A percentile compares a stretch with the other conserved stretches of the same genome.
These are phyloP conservation scores for Spergularia marina DNA, from an alignment of 148 eudicot genomes.

Conservation along the genomic window DNA sequence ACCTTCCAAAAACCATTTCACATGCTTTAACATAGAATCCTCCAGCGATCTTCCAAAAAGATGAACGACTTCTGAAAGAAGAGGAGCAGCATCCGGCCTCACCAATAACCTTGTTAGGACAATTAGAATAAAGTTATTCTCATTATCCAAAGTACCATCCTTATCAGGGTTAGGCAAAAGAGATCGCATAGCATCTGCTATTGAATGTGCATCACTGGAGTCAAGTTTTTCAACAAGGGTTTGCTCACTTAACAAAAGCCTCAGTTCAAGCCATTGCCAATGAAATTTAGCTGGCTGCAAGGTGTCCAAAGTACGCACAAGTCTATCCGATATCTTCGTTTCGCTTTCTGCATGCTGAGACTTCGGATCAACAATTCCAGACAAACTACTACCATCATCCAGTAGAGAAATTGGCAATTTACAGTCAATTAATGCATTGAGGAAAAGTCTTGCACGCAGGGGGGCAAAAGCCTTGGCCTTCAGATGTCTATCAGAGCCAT, in stretches of 20 bases:
- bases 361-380: conserved; percentile 45
- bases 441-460: conserved; percentile 79
- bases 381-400: conserved; percentile 47
- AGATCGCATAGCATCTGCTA: conserved; percentile 70
- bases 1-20: conserved; percentile 85
- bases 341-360: conserved; percentile 49
- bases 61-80: conserved; percentile 82
- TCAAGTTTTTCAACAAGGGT: conserved; percentile 66
- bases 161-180: conserved; percentile 60
- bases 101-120: conserved; percentile 84
- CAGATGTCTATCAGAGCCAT: conserved; percentile 55
- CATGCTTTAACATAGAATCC: conserved; percentile 74
- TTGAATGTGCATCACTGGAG: conserved; percentile 49
- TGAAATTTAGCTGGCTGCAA: conserved; percentile 96
- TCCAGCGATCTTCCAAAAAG: conserved; percentile 88
- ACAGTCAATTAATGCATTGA: conserved; percentile 84
- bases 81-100: conserved; percentile 95
- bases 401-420: conserved; percentile 53
- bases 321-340: conserved; percentile 62
- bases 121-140: conserved; percentile 67
- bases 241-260: conserved; percentile 84
- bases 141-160: conserved; percentile 63
- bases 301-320: conserved; percentile 71
- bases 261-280: conserved; percentile 99
- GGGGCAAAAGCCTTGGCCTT: conserved; percentile 76